Percentiles rank a stretch among this genome's conserved stretches.
Conservation (phyloP, 148 eudicot genomes). For the Camellia japonica region DNA sequence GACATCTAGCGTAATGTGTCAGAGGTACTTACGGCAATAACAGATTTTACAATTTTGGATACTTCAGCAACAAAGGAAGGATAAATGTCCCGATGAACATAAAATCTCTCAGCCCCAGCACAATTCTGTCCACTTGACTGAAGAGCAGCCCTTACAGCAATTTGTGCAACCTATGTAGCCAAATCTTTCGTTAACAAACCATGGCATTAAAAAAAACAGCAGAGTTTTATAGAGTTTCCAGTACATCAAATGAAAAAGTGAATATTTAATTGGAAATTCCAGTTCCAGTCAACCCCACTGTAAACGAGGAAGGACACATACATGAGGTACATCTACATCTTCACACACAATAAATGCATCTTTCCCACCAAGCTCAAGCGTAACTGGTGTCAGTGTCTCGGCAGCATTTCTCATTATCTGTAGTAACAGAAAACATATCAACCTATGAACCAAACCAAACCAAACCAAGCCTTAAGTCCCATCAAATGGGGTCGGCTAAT, state of each 20-base stretch:
- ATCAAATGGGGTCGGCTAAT: neutral
- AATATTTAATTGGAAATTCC: slow-evolving; percentile 10
- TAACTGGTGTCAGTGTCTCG: slow-evolving; percentile 89
- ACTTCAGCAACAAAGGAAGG: slow-evolving; percentile 79
- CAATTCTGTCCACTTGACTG: slow-evolving; percentile 99
- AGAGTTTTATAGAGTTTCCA: neutral
- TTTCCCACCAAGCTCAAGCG: slow-evolving; percentile 99
- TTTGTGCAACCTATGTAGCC: slow-evolving; percentile 79
- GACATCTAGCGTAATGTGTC: neutral
- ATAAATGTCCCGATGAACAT: slow-evolving; percentile 82
- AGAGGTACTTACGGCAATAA: slow-evolving; percentile 73
- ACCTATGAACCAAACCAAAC: neutral
- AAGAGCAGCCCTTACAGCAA: slow-evolving; percentile 93
- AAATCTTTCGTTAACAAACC: slow-evolving; percentile 3
- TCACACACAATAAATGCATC: slow-evolving; percentile 98
- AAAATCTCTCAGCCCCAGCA: slow-evolving; percentile 98
- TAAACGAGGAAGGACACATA: slow-evolving; percentile 31
- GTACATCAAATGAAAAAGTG: slow-evolving; percentile 9
- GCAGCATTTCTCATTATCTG: slow-evolving; percentile 98
- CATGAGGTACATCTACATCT: slow-evolving; percentile 89
- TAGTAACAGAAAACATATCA: slow-evolving; percentile 13
- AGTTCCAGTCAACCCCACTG: neutral
- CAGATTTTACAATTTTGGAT: slow-evolving; percentile 91
- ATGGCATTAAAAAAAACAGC: slow-evolving; percentile 8
- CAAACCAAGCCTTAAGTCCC: too few species aligned